phyloP scores from a whole-genome alignment of 257 asterid genomes.

The Avicennia marina region DNA sequence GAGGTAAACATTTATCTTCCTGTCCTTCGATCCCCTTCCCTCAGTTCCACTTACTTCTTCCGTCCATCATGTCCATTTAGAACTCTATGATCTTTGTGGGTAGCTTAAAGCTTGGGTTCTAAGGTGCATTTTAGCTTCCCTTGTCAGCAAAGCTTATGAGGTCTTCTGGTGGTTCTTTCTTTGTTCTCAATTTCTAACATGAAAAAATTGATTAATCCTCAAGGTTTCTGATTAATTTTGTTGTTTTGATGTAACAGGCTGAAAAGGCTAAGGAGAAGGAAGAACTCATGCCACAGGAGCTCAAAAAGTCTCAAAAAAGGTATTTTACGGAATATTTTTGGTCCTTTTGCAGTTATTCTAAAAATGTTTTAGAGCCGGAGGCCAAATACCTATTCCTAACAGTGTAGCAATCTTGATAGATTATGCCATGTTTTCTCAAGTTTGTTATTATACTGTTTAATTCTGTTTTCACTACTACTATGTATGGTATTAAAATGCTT shows the following conservation, averaged over 20 bases:
- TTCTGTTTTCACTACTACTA: constrained; percentile 5
- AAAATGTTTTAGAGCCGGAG: constrained; percentile 7
- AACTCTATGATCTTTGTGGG: constrained; percentile 4
- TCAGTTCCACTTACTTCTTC: not conserved
- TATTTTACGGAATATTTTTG: constrained; percentile 16
- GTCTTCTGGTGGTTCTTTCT: constrained; percentile 10
- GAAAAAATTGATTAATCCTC: too few relatives aligned
- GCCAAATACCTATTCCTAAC: not conserved
- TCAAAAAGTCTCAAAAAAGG: constrained; percentile 55
- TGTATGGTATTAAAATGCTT: not conserved
- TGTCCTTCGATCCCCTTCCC: constrained; percentile 6
- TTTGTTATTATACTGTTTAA: constrained; percentile 1
- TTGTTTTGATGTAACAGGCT: constrained; percentile 45
- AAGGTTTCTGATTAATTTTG: constrained; percentile 14
- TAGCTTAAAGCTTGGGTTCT: constrained; percentile 9
- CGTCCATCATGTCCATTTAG: not conserved
- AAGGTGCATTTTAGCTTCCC: constrained; percentile 1
- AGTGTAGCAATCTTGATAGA: not conserved
- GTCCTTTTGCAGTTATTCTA: constrained; percentile 2
- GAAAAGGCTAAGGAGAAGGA: constrained; percentile 82
- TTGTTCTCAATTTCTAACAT: not conserved
- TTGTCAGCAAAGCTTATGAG: constrained; percentile 8
- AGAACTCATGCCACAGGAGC: constrained; percentile 64
- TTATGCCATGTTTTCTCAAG: not conserved
- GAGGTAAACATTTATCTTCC: constrained; percentile 54